phyloP scores from a whole-genome alignment of 495 filamentous ascomycete genomes.

The Penicillium ucsense region DNA sequence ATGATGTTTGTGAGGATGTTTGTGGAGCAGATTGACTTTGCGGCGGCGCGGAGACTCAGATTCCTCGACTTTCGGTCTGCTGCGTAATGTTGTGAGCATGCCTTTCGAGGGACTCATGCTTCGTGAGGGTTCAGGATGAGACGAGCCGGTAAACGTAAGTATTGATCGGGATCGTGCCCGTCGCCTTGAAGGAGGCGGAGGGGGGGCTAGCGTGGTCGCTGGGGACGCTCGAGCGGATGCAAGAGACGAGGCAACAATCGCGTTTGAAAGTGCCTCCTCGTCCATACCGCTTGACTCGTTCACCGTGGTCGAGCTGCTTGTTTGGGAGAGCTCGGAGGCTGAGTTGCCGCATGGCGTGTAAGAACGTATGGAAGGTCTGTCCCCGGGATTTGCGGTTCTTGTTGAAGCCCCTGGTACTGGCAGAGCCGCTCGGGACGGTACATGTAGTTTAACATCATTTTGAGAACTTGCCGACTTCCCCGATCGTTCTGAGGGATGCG shows the following conservation, averaged over 20 bases:
- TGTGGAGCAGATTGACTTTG: conserved; percentile 45
- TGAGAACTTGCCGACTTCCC: conserved; percentile 6
- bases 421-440: conserved; percentile 20
- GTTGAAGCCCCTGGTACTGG: conserved; percentile 6
- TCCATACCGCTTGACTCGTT: conserved; percentile 24
- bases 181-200: conserved; percentile 38
- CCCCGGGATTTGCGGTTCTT: conserved; percentile 7
- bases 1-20: conserved; percentile 75
- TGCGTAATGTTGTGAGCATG: conserved; percentile 68
- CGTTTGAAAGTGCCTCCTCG: conserved; percentile 52
- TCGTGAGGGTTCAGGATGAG: conserved; percentile 29
- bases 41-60: conserved; percentile 40
- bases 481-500: conserved; percentile 11
- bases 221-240: conserved; percentile 63
- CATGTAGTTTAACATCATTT: conserved; percentile 14
- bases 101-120: conserved; percentile 47
- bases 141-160: conserved; percentile 25
- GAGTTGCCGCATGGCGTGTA: conserved; percentile 22
- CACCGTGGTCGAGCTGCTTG: conserved; percentile 20
- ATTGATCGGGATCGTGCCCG: conserved; percentile 33
- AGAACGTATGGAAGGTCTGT: conserved; percentile 9
- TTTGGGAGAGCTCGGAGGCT: conserved; percentile 16
- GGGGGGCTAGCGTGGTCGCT: conserved; percentile 29
- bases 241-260: conserved; percentile 76
- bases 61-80: conserved; percentile 47